Evolutionary conservation across 257 asterid genomes (phyloP), one percentile per base, ranked within the genome.

Genomic region (Knoxia roxburghii): DNA sequence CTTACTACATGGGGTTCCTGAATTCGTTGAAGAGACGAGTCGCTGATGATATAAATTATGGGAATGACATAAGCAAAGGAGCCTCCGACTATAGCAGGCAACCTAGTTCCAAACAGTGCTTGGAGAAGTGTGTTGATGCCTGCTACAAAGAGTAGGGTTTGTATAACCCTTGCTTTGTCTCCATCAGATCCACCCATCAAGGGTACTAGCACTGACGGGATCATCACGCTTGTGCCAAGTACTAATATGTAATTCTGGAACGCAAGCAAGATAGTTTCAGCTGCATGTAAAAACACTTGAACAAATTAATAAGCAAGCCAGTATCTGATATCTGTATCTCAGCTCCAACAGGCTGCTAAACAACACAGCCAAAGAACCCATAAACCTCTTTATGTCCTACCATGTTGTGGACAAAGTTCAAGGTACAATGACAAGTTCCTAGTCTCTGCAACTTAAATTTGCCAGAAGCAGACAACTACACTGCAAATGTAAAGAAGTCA

Each of bases 41-140:
- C 97, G 0, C 72, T 71, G 57, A 93, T 84, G 57, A 93, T 93
- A 67, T 93, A 88, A 49, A 79, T 74, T 54, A 90, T 80, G 15
- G 99, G 96, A 72, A 93, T 80, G 13, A 85, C 86, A 60, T 86
- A 94, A 59, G 99, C 96, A 56, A 86, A 90, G 35, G 99, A 94
- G 51, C 97, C 99, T 80, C 99, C 99, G 4, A 94, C 89, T 40
- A 94, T 79, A 61, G 96, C 95, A 15, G 99, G 99, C 68, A 94
- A 79, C 84, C 99, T 82, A 17, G 99, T 94, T 32, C 99, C 99
- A 33, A 94, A 94, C 32, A 94, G 86, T 60, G 97, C 69, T 73
- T 94, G 99, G 67, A 94, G 91, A 75, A 94, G 96, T n/a, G 97
- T 94, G 73, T 94, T 94, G 62, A 94, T 80, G 77, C 96, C 99